Evolutionary conservation across 371 early-diverging fungal species (phyloP).

Genomic region (Saksenaea vasiformis): DNA sequence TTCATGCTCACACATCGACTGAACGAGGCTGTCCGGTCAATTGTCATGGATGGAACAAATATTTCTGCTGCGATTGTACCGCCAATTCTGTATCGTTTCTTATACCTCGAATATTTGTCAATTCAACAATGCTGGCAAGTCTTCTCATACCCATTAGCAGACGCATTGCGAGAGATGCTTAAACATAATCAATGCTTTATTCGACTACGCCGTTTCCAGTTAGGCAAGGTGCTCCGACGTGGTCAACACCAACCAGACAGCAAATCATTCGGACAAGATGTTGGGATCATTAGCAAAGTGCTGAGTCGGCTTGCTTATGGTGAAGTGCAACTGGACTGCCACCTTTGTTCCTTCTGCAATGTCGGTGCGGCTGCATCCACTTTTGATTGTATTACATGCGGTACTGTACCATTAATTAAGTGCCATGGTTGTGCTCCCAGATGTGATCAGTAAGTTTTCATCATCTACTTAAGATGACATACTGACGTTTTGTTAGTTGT

Average conservation of each 20-base stretch:
- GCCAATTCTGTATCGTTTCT: slow-evolving; percentile 12
- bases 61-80: slow-evolving; percentile 14
- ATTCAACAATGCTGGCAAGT: slow-evolving; percentile 19
- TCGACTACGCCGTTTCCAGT: slow-evolving; percentile 13
- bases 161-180: background rate
- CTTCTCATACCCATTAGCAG: slow-evolving; percentile 19
- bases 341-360: slow-evolving; percentile 21
- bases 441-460: slow-evolving; percentile 21
- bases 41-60: slow-evolving; percentile 11
- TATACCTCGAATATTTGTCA: slow-evolving; percentile 9
- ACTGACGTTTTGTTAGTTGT: slow-evolving; percentile 11
- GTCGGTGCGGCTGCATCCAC: slow-evolving; percentile 15
- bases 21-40: slow-evolving; percentile 5
- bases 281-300: slow-evolving; percentile 14
- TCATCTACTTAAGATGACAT: background rate
- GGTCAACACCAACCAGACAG: slow-evolving; percentile 14
- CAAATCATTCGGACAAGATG: slow-evolving; percentile 26
- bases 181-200: background rate
- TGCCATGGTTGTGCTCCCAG: slow-evolving; percentile 23
- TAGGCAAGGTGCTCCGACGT: slow-evolving; percentile 23
- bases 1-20: slow-evolving; percentile 13
- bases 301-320: slow-evolving; percentile 16
- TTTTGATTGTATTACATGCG: slow-evolving; percentile 20
- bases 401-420: slow-evolving; percentile 14
- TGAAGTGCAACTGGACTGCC: slow-evolving; percentile 20